Evolutionary conservation across 768 basidiomycete genomes (phyloP).

Genomic region (Boletus vermiculosoides): DNA sequence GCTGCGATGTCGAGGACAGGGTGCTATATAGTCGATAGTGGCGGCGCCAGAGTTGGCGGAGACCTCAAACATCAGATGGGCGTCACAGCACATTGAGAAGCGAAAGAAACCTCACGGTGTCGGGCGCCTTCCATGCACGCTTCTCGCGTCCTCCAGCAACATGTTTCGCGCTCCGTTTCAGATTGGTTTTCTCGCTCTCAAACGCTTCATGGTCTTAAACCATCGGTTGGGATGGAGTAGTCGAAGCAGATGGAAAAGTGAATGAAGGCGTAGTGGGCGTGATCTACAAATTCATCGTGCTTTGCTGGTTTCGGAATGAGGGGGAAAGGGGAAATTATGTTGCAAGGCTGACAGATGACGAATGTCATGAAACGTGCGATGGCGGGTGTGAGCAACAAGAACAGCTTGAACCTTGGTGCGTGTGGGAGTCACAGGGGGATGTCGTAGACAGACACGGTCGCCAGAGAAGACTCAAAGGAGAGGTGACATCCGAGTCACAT

Average conservation of each 20-base stretch:
- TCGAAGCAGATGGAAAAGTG: constrained; percentile 23
- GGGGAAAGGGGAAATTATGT: too few species aligned
- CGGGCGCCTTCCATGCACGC: constrained; percentile 13
- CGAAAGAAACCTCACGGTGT: too few species aligned
- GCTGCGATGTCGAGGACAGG: constrained; percentile 73
- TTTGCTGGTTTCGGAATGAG: too few species aligned
- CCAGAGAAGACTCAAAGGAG: too few species aligned
- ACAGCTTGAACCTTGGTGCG: too few species aligned
- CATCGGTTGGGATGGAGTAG: constrained; percentile 19
- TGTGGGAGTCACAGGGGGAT: too few species aligned
- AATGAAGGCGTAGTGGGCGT: constrained; percentile 53
- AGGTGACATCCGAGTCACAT: too few species aligned
- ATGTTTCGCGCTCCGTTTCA: constrained; percentile 25
- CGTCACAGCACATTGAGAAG: too few species aligned
- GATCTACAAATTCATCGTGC: constrained; percentile 64
- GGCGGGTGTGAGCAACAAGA: too few species aligned
- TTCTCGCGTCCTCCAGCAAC: constrained; percentile 39
- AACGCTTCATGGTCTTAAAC: constrained; percentile 37
- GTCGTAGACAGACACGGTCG: too few species aligned
- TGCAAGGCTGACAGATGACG: too few species aligned
- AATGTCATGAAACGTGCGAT: too few species aligned
- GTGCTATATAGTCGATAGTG: constrained; percentile 68
- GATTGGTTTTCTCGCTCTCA: constrained; percentile 44
- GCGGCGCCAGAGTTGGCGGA: constrained; percentile 67
- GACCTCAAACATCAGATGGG: constrained; percentile 65